Base-by-base conservation (phyloP, 2,329 filamentous ascomycete species). In the Hypoxylon rubiginosum region DNA sequence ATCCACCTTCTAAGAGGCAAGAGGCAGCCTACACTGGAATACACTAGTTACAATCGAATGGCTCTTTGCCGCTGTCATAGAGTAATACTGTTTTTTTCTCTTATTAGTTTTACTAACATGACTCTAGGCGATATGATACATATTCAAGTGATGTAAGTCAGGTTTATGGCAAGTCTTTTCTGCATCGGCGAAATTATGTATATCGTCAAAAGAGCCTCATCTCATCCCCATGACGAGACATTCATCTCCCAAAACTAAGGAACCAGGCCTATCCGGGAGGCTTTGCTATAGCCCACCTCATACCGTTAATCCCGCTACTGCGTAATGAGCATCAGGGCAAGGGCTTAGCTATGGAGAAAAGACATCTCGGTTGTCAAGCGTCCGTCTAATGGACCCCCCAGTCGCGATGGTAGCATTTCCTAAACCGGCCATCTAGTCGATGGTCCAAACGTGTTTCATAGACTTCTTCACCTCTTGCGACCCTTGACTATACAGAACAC, bases 371-470 rank as follows among this genome's bases (percentile, higher is more conserved):
- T 57, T 70, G 46, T 65, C 63, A 34, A 61, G 32, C n/a, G 54
- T 64, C 69, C 71, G 67, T 62, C 66, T 64, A 48, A 58, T 67
- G 52, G 59, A 54, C 9, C 66, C 64, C 67, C 67, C 39, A 48
- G 64, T 66, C 50, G 43, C 57, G 26, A 55, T 68, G 49, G 67
- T 63, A 66, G 63, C 55, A 65, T 66, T 69, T 66, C 70, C 61
- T 50, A 70, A 67, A 21, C 62, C 19, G 52, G 58, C 51, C 52
- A 61, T 67, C 67, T 54, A 58, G 61, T 32, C 57, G 32, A 65
- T 67, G 65, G 71, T 68, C 73, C 71, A 78, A 76, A 77, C 72
- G 73, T 75, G 73, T 76, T 78, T 77, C 73, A 76, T 70, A 67
- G 66, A 64, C 66, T 70, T 71, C 66, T 64, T 70, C 58, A 64